Evolutionary conservation across 2,329 filamentous ascomycete genomes (phyloP), one percentile per base, ranked within the genome.

Genomic region (Fusarium papillatum): DNA sequence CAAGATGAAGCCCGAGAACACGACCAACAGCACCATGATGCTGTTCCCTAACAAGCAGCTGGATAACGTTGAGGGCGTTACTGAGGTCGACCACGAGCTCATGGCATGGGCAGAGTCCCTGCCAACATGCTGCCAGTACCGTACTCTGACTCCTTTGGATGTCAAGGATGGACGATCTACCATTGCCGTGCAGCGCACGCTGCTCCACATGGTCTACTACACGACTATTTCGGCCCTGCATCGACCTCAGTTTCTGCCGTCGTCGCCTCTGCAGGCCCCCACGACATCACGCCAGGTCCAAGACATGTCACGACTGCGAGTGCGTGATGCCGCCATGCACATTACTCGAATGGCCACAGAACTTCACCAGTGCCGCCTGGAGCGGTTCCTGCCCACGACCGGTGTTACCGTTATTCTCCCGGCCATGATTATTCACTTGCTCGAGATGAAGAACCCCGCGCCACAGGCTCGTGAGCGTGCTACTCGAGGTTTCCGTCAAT

Each of bases 141-240:
- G 89, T 19, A 86, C 87, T 8, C 83, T 92, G 24, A 88, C 86
- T 39, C 84, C 86, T 16, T 81, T 88, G 68, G 93, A 93, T 71
- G 83, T 91, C 62, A 88, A 90, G 64, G 88, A 92, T 22, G 92
- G 92, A 39, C 88, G 89, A 46, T 88, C 91, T 6, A 91, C 90
- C 10, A 79, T 91, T 63, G 88, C 89, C 0, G 87, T 98, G 4
- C 95, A 98, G 82, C 91, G 95, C 60, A 95, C 94, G n/a, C 88
- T 98, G 24, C 87, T 98, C 41, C 95, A 98, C 83, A 97, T 98
- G 93, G 92, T 98, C 3, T 98, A 97, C 84, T 94, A 95, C 83
- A 97, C 96, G 3, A 97, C 96, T 1, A 90, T 97, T 22, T 98
- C 95, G 64, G 96, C 96, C 5, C 88, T 98, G 22, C 96, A 98